Evolutionary conservation across 495 filamentous ascomycete genomes (phyloP), one percentile per base, ranked within the genome.

Genomic region (Penicillium argentinense): DNA sequence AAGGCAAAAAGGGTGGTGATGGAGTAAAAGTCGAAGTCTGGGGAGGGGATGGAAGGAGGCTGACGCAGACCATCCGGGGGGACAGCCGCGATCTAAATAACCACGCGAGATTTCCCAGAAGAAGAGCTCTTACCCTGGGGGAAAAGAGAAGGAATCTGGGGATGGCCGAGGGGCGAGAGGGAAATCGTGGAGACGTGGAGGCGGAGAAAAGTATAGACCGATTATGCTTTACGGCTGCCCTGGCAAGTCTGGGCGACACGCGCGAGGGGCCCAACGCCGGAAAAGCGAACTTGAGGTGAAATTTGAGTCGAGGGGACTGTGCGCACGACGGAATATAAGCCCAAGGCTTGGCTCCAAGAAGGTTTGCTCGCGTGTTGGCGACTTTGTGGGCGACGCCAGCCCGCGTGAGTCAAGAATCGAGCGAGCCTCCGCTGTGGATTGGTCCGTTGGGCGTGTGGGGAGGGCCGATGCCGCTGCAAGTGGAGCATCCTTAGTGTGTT

Each of bases 161-260:
- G 56, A 37, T 33, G 22, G 24, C 9, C 24, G 22, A 29, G 18
- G 47, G 46, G 52, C 36, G 42, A 7, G 28, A 41, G 21, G 24
- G 42, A 32, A n/a, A 27, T 26, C 30, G 39, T 54, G 60, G 51
- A 46, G 53, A 54, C 46, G 43, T 33, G 46, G 48, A 57, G 51
- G 58, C 61, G 58, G 61, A 64, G 58, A 64, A 64, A 45, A 16
- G 49, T 49, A 62, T 60, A 63, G 32, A 24, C 48, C 43, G 25
- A 44, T 39, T 19, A 36, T 14, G 14, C 24, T 34, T 49, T 32
- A n/a, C 27, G 11, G n/a, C n/a, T n/a, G n/a, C n/a, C n/a, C n/a
- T n/a, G n/a, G n/a, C n/a, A n/a, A n/a, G n/a, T n/a, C n/a, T n/a
- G n/a, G n/a, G n/a, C n/a, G n/a, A n/a, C n/a, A n/a, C n/a, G n/a